phyloP scores from a whole-genome alignment of 306 rosid species.

The Lithocarpus polystachyus region DNA sequence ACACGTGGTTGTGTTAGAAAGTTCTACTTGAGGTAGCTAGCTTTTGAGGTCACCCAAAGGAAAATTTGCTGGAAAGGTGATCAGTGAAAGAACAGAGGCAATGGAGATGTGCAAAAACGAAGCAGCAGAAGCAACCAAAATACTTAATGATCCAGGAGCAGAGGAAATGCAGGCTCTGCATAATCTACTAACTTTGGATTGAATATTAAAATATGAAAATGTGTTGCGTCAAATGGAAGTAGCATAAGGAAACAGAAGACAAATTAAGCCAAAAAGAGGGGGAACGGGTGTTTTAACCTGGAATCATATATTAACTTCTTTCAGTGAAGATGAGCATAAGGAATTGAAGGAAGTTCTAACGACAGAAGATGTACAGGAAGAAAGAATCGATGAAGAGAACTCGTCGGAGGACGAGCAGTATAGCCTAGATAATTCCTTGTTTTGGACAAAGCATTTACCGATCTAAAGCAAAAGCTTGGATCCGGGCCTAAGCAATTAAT shows the following conservation, averaged over 20 bases:
- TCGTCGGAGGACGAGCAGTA: neutral
- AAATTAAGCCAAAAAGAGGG: neutral
- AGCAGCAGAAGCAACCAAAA: too few relatives aligned
- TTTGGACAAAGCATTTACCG: neutral
- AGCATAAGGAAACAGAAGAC: neutral
- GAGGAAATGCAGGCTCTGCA: too few relatives aligned
- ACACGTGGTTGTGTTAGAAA: too few relatives aligned
- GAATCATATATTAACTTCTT: too few relatives aligned
- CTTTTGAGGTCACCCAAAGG: too few relatives aligned
- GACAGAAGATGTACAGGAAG: neutral
- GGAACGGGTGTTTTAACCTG: too few relatives aligned
- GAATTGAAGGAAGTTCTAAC: neutral
- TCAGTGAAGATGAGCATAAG: neutral
- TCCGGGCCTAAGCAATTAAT: neutral
- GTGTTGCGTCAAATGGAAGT: neutral
- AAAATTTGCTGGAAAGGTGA: too few relatives aligned
- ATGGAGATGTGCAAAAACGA: too few relatives aligned
- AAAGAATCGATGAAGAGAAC: neutral
- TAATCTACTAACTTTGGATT: too few relatives aligned
- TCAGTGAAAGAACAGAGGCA: too few relatives aligned
- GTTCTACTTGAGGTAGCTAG: too few relatives aligned
- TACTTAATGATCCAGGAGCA: too few relatives aligned
- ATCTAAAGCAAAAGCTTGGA: neutral
- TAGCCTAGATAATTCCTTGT: neutral
- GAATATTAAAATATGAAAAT: neutral